Percentiles rank a stretch among this genome's conserved stretches.
phyloP scores from a whole-genome alignment of 2,329 filamentous ascomycete genomes.

The Penicillium concentricum region DNA sequence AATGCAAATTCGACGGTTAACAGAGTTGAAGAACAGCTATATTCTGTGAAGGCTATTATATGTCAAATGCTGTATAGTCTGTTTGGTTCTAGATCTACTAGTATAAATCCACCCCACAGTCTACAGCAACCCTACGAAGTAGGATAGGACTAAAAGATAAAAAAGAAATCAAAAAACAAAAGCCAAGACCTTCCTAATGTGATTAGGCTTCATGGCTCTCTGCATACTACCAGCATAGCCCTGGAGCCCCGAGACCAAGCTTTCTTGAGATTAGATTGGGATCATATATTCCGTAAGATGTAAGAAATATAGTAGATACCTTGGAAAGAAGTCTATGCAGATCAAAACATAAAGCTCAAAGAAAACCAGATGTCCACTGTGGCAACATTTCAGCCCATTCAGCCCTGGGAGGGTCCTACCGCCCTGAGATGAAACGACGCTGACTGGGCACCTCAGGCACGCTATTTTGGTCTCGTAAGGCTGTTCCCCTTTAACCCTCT shows the following conservation, averaged over 20 bases:
- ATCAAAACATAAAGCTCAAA: neutral
- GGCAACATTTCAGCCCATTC: neutral
- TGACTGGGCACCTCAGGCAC: conserved; percentile 22
- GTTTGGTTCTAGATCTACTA: neutral
- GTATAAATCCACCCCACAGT: neutral
- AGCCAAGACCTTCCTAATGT: conserved; percentile 4
- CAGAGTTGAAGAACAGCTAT: too few species aligned
- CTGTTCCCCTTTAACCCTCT: conserved; percentile 25
- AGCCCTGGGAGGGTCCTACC: conserved; percentile 12
- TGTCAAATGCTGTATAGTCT: too few species aligned
- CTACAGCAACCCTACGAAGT: too few species aligned
- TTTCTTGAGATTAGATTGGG: neutral
- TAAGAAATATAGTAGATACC: neutral
- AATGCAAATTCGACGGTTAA: neutral
- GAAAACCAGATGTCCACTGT: neutral
- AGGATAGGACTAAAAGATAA: neutral
- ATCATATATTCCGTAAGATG: neutral
- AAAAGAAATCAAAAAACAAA: neutral
- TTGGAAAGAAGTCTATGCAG: neutral
- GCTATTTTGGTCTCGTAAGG: conserved; percentile 24
- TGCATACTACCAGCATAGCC: neutral
- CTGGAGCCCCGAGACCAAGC: neutral
- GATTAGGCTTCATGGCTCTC: neutral
- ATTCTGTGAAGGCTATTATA: neutral
- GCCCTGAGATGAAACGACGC: conserved; percentile 10